Evolutionary conservation across 139 green algal genomes (phyloP).

Genomic region (Chlorella sorokiniana): DNA sequence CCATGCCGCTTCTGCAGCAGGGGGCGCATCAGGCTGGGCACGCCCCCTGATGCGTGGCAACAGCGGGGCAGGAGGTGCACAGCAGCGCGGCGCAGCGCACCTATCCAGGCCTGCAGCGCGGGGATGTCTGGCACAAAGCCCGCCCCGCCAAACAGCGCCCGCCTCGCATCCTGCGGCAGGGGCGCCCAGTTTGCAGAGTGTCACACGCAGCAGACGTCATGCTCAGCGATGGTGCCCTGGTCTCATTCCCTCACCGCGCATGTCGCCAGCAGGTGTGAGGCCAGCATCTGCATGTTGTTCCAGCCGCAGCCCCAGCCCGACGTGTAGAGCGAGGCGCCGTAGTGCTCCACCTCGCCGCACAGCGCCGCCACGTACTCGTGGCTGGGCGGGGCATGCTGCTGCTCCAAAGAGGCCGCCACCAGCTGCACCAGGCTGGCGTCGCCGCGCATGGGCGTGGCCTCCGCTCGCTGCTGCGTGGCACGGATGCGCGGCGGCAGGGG

Average conservation of each 20-base stretch:
- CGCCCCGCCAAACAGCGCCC: conserved; percentile 58
- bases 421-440: not conserved
- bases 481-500: not conserved
- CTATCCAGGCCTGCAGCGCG: conserved; percentile 73
- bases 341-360: conserved; percentile 27
- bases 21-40: too few species aligned
- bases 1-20: conserved; percentile 53
- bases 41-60: too few species aligned
- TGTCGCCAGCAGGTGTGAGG: conserved; percentile 52
- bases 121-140: conserved; percentile 70
- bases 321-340: not conserved
- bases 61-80: not conserved
- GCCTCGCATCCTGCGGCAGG: conserved; percentile 9
- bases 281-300: conserved; percentile 79
- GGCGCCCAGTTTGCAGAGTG: too few species aligned
- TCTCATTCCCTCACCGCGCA: conserved; percentile 2
- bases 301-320: conserved; percentile 57
- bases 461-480: not conserved
- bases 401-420: conserved; percentile 9
- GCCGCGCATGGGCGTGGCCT: not conserved
- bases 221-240: too few species aligned
- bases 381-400: not conserved
- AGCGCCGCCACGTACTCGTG: not conserved
- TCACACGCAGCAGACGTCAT: too few species aligned
- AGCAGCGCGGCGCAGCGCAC: not conserved